These are phyloP conservation scores for Suillus subalutaceus DNA, from an alignment of 768 basidiomycete genomes.

Conservation along the genomic window DNA sequence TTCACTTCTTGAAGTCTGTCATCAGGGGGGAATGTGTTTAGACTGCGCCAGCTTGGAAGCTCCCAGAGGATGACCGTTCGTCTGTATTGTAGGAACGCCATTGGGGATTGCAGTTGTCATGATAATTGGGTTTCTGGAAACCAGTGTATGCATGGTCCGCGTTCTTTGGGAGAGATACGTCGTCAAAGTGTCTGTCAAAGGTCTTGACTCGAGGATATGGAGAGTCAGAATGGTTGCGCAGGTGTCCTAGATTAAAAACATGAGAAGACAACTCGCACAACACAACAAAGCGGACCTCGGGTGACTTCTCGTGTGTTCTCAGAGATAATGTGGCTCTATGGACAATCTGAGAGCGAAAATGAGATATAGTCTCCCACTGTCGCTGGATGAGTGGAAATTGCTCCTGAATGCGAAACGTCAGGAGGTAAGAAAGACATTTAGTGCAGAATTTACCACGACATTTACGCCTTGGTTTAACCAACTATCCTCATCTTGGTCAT, in stretches of 20 bases:
- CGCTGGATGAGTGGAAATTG: constrained; percentile 89
- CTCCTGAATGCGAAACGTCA: constrained; percentile 46
- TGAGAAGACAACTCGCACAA: neutral
- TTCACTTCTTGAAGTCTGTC: constrained; percentile 52
- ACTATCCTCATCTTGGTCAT: constrained; percentile 63
- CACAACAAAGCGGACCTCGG: constrained; percentile 45
- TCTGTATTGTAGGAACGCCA: constrained; percentile 30
- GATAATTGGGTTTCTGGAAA: constrained; percentile 34
- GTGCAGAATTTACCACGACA: constrained; percentile 49
- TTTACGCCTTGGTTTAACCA: constrained; percentile 66
- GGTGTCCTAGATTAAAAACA: constrained; percentile 50
- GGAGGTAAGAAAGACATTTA: constrained; percentile 1
- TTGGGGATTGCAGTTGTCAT: constrained; percentile 27
- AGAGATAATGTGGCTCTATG: constrained; percentile 87
- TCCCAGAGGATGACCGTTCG: constrained; percentile 40
- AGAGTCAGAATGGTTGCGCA: constrained; percentile 82
- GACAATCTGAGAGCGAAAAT: constrained; percentile 86
- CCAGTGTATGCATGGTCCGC: constrained; percentile 52
- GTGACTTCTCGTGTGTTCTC: constrained; percentile 56
- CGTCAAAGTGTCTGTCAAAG: constrained; percentile 70
- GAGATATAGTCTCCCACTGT: constrained; percentile 90
- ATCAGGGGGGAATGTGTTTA: constrained; percentile 29
- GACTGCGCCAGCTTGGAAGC: constrained; percentile 12
- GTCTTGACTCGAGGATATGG: constrained; percentile 86
- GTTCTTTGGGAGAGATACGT: constrained; percentile 74